Conservation (phyloP, 345 rosid species). For the Streptanthus diversifolius region DNA sequence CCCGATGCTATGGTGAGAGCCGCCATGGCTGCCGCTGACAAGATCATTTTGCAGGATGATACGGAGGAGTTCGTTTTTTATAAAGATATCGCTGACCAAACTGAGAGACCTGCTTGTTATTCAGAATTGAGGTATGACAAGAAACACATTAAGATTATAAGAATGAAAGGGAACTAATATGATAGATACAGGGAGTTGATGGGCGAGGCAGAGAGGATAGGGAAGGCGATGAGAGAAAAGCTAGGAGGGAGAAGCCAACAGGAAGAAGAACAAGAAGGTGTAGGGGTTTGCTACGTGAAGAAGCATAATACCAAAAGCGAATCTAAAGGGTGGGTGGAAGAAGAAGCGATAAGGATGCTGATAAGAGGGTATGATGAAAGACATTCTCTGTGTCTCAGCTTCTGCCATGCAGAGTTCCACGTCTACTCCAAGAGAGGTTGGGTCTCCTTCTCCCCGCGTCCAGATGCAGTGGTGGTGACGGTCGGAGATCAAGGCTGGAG, state of each 20-base stretch:
- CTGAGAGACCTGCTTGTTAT: not conserved
- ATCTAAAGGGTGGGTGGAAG: constrained; percentile 31
- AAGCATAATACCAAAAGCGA: constrained; percentile 39
- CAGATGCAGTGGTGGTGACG: constrained; percentile 62
- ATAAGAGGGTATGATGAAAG: constrained; percentile 67
- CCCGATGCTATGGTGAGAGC: constrained; percentile 40
- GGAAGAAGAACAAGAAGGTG: constrained; percentile 29
- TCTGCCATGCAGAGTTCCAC: constrained; percentile 64
- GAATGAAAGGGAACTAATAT: constrained; percentile 27
- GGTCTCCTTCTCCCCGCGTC: constrained; percentile 63
- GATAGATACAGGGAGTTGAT: constrained; percentile 54
- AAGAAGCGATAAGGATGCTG: constrained; percentile 76
- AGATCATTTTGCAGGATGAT: constrained; percentile 34
- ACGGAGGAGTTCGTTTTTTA: constrained; percentile 35
- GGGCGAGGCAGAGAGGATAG: constrained; percentile 58
- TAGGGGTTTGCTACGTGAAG: constrained; percentile 45
- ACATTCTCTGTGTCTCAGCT: constrained; percentile 61
- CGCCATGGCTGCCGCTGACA: constrained; percentile 40
- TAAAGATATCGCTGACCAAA: not conserved
- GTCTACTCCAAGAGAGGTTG: constrained; percentile 91
- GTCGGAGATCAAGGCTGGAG: constrained; percentile 59
- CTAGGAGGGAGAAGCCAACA: constrained; percentile 23
- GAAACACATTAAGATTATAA: not conserved
- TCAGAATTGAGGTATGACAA: constrained; percentile 25
- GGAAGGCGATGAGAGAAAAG: constrained; percentile 36